Evolutionary conservation across 371 early-diverging fungal genomes (phyloP), one percentile per base, ranked within the genome.

Genomic region (Rhizomucor pusillus): DNA sequence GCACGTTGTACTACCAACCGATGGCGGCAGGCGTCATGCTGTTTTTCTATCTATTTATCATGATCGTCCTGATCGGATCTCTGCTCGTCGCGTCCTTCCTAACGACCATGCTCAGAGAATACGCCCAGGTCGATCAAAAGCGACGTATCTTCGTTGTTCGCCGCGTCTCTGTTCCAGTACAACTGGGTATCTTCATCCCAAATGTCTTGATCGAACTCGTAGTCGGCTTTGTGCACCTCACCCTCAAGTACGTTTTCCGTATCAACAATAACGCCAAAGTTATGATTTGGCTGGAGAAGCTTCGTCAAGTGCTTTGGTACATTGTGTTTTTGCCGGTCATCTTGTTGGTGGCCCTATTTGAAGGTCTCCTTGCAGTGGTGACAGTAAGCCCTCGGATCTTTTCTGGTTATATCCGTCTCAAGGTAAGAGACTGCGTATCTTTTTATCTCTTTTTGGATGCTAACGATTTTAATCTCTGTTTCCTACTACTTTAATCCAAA

Each of bases 1-100:
- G 59, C 29, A 77, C 74, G 1, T 23, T 77, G 14, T 60, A 53
- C 23, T 73, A 67, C 39, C 69, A 73, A 46, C 73, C 71, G 11
- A 24, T 46, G 18, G 46, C 61, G 18, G 69, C 67, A 2, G 66
- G 69, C 22, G 47, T 69, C 10, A 49, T 77, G 23, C 54, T 77
- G 2, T 47, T 66, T 29, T 47, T 56, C 1, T 77, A 73, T 39
- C 45, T 77, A 14, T 67, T 71, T 20, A 29, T 69, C 44, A 73
- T 64, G n/a, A 48, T 62, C 4, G 51, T 71, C 18, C 14, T 71
- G 11, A 20, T 71, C 5, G 65, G 66, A 6, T 41, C 74, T 0
- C 46, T 77, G 14, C 45, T 77, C 13, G 64, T 58, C 1, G 69
- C 74, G 0, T 73, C 77, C 2, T 77, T 77, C 56, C 43, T 77